Percentiles rank a stretch among this genome's conserved stretches.
These are phyloP conservation scores for Solanum corneliomulleri DNA, from an alignment of 257 asterid species.

Conservation along the genomic window DNA sequence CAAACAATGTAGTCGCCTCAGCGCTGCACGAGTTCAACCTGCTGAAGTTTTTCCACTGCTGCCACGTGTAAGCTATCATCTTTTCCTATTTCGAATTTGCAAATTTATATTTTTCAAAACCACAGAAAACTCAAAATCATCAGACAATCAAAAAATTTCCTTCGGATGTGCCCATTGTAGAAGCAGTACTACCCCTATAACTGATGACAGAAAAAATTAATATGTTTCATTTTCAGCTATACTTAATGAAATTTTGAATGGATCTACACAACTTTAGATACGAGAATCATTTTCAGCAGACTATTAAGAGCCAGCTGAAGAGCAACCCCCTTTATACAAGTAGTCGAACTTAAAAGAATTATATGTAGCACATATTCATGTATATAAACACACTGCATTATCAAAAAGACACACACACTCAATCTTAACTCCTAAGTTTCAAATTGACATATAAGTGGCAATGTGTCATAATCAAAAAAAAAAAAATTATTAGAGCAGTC, in stretches of 20 bases:
- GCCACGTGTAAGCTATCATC: too few relatives aligned
- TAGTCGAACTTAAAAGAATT: neutral
- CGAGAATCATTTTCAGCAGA: conserved; percentile 3
- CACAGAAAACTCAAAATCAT: conserved; percentile 68
- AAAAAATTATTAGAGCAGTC: neutral
- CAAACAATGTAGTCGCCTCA: too few relatives aligned
- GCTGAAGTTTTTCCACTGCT: too few relatives aligned
- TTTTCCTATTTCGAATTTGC: too few relatives aligned
- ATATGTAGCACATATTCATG: neutral
- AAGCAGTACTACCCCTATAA: too few relatives aligned
- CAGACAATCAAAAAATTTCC: conserved; percentile 71
- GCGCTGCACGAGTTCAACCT: too few relatives aligned
- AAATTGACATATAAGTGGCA: neutral
- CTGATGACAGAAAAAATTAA: too few relatives aligned
- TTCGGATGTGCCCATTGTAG: conserved; percentile 44
- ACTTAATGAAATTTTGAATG: too few relatives aligned
- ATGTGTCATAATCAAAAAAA: neutral
- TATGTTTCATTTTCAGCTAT: conserved; percentile 27
- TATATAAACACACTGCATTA: neutral
- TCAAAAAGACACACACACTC: neutral
- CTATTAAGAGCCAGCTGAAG: neutral
- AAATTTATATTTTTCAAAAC: conserved; percentile 17
- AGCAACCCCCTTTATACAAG: neutral
- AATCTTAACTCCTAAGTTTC: neutral
- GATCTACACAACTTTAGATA: neutral